Base-by-base conservation (phyloP, 305 asterid genomes). In the Fraxinus floribunda region DNA sequence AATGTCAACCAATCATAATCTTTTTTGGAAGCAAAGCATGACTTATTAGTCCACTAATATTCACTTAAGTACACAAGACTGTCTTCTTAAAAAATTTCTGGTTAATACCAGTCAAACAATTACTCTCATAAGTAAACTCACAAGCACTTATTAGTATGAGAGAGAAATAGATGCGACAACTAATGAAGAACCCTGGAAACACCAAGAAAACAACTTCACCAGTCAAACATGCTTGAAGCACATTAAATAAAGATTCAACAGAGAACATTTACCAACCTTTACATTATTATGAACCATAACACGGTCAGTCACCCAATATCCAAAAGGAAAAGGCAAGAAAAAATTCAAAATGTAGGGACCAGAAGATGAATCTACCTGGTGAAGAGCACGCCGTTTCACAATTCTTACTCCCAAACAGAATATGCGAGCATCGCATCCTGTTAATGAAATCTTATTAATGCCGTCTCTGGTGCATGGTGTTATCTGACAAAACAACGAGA, bases 371-470 rank as follows among this genome's bases (percentile, higher is more conserved):
- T 87, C 82, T 15, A 95, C 99, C 95, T 95, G 97, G 70, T 88
- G 94, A 81, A 97, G 89, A 75, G 97, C 91, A 68, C 97, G 97
- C 80, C 94, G 90, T 91, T 94, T 95, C 84, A 92, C 98, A 84
- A 95, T 87, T 90, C 99, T 90, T 79, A 97, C 97, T 75, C 99
- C 99, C 76, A 94, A 80, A 82, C 99, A 97, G 87, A 97, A 97
- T 52, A 87, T 82, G 34, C 99, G 98, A 87, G 94, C 89, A 92
- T 97, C 99, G 75, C 94, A 90, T 80, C 98, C 98, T 78, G 92
- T 92, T 85, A 97, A 85, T 74, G 88, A 89, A 88, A 97, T 91
- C 88, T 91, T 95, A 90, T 97, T 95, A 85, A 93, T 91, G 87
- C 99, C 98, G 44, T 97, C 99, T 91, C 91, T 88, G 87, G 95